Evolutionary conservation across 768 basidiomycete genomes (phyloP), one percentile per base, ranked within the genome.

Genomic region (Pilatotrama ljubarskyi): DNA sequence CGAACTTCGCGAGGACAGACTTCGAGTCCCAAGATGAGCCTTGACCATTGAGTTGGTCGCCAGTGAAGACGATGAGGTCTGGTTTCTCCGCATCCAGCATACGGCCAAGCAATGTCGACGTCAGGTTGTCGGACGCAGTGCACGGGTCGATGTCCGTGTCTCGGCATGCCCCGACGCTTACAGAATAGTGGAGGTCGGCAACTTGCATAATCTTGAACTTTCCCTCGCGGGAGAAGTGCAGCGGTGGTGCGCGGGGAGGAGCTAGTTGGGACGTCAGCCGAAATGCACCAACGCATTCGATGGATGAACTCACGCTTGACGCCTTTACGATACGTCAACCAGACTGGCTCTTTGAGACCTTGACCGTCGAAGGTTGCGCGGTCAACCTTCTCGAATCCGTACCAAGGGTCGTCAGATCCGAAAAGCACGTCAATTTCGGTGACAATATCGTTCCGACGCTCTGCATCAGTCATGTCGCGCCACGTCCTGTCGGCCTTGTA

Each of bases 1-100:
- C 86, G 67, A 95, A 95, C 74, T 98, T 98, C 14, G 95, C 88
- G 7, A 98, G 76, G 3, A 96, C 89, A 3, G 89, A 90, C 67
- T 87, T 85, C 1, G 92, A 80, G 62, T 97, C 94, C 91, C 95
- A 98, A 0, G 89, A 85, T 0, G 91, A 90, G 13, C 83, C 82
- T 72, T 98, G 95, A 0, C 95, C 95, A 64, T 96, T 97, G 24
- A 97, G 80, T 72, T 95, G 93, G 73, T 98, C 96, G 0, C 96
- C 96, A 0, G 84, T 86, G 67, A 98, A 95, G 8, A 99, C 88
- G 48, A 98, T 89, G 11, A 99, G 72, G 70, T 95, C 93, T 0
- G 96, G 96, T 66, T 90, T 86, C 74, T 96, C 93, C 14, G 76
- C 72, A 51, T 92, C 90, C 22, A 99, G 81, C 20, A 85, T 80